A percentile compares a stretch with the other conserved stretches of the same genome.
phyloP scores from a whole-genome alignment of 805 yeast species.

The Spathaspora gorwiae region DNA sequence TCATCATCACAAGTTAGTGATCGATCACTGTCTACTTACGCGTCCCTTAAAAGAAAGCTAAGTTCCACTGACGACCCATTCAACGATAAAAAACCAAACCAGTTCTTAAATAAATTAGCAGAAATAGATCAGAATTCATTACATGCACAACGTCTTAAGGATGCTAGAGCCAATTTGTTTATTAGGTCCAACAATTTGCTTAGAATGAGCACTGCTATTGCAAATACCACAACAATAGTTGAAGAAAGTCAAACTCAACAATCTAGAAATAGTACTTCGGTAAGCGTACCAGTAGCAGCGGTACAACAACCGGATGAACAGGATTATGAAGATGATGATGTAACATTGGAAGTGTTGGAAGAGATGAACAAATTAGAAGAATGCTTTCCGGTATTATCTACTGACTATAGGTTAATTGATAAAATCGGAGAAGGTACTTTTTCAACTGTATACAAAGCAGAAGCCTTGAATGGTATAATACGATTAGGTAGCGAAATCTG shows the following conservation, averaged over 20 bases:
- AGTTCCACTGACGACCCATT: conserved; percentile 14
- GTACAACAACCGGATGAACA: background rate
- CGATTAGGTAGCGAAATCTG: conserved; percentile 37
- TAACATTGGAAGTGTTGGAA: conserved; percentile 49
- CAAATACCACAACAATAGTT: conserved; percentile 2
- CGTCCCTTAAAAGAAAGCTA: background rate
- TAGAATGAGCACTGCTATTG: background rate
- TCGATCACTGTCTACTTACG: too few relatives aligned
- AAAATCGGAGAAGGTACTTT: conserved; percentile 69
- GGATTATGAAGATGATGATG: conserved; percentile 39
- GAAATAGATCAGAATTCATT: background rate
- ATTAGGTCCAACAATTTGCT: background rate
- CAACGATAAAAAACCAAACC: conserved; percentile 7
- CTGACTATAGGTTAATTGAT: conserved; percentile 47
- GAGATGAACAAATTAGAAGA: conserved; percentile 54
- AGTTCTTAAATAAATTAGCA: background rate
- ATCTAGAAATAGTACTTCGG: background rate
- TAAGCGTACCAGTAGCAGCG: background rate
- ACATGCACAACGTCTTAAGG: background rate
- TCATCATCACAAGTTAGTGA: background rate
- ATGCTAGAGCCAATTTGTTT: background rate
- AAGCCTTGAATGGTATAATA: conserved; percentile 43
- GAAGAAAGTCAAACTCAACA: background rate
- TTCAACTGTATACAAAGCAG: conserved; percentile 58
- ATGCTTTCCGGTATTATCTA: conserved; percentile 50